Evolutionary conservation across 2,329 filamentous ascomycete genomes (phyloP).

Genomic region (Lasiodiplodia sp.): DNA sequence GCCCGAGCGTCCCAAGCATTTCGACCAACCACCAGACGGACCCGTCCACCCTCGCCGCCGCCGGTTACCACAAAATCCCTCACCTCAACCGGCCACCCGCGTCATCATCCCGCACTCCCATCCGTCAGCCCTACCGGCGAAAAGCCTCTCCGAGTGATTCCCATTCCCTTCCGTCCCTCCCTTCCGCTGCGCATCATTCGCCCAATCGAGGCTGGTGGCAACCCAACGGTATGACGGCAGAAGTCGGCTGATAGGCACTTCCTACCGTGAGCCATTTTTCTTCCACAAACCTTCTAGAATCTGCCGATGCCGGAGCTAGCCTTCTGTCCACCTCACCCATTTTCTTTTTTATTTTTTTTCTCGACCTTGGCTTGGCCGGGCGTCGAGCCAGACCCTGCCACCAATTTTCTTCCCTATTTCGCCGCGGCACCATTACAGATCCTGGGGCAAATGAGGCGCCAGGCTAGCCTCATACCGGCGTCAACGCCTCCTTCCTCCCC

Average conservation of each 20-base stretch:
- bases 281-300: constrained; percentile 14
- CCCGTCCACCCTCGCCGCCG: not conserved
- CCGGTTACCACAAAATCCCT: constrained; percentile 12
- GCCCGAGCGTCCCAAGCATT: constrained; percentile 3
- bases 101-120: constrained; percentile 19
- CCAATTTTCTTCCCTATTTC: not conserved
- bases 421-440: not conserved
- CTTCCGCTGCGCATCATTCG: constrained; percentile 22
- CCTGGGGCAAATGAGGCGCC: not conserved
- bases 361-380: not conserved
- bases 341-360: not conserved
- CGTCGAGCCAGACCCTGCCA: not conserved
- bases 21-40: not conserved
- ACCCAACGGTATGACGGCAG: not conserved
- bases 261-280: constrained; percentile 20
- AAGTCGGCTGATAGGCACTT: not conserved
- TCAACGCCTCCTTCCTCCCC: not conserved
- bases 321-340: not conserved
- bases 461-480: not conserved
- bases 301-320: not conserved
- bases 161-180: constrained; percentile 1
- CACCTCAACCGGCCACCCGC: not conserved
- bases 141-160: not conserved
- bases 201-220: not conserved
- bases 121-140: constrained; percentile 21